phyloP scores from a whole-genome alignment of 331 rosid species.

The Saraca asoca region DNA sequence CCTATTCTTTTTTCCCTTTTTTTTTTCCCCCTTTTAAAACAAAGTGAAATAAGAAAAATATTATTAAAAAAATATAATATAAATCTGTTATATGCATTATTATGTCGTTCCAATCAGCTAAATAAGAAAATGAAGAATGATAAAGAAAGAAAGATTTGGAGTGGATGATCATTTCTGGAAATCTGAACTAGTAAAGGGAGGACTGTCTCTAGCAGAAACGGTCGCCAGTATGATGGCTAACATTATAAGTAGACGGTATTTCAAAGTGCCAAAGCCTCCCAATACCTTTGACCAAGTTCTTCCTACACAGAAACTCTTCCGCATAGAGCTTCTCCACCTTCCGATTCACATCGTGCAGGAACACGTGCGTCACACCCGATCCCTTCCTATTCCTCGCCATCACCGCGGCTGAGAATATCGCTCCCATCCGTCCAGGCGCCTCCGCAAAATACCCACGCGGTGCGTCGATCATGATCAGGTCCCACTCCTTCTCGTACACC shows the following conservation, averaged over 20 bases:
- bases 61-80: no score
- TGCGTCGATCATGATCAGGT: constrained; percentile 87
- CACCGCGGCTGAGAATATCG: constrained; percentile 80
- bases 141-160: no score
- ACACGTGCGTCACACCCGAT: constrained; percentile 76
- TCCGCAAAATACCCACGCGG: constrained; percentile 78
- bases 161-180: not conserved
- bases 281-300: constrained; percentile 49
- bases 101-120: no score
- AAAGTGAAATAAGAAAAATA: no score
- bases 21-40: no score
- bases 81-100: no score
- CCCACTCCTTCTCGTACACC: constrained; percentile 87
- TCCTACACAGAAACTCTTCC: constrained; percentile 68
- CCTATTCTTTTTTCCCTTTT: no score
- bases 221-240: not conserved
- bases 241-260: constrained; percentile 56
- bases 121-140: no score
- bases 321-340: constrained; percentile 79
- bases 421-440: constrained; percentile 91
- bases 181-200: not conserved
- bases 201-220: constrained; percentile 47
- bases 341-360: constrained; percentile 81
- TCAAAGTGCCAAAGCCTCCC: constrained; percentile 85
- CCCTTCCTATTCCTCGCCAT: constrained; percentile 75